Evolutionary conservation across 1,139 yeast species (phyloP), one percentile per base, ranked within the genome.

Genomic region (Geotrichum carabidarum): DNA sequence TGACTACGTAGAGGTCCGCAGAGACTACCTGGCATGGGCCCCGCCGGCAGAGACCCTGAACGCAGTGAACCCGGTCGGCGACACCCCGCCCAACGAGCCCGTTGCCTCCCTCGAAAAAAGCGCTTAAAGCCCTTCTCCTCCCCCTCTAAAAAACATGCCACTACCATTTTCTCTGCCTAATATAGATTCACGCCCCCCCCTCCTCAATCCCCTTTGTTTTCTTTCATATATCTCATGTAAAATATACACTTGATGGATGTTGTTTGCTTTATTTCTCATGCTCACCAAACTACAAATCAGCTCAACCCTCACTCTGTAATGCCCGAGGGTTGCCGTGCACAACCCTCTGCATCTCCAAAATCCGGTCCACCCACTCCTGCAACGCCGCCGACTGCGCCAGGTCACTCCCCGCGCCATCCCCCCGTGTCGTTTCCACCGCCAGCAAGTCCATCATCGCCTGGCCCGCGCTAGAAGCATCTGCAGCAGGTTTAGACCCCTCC

Each of bases 1-100:
- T 70, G 98, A 93, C 72, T 93, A 91, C 68, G 97, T 93, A 57
- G 99, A 93, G 74, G 95, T 38, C 18, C 36, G 40, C n/a, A 17
- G 40, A 8, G 45, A 40, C 22, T 38, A 48, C 45, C 14, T 45
- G 31, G 49, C 49, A 5, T 45, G 49, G 41, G 42, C 48, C 2
- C 48, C 48, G 22, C 48, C 48, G 2, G 31, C 48, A 2, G 48
- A 47, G 35, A 47, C 50, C 27, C 14, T 47, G 8, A n/a, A 22
- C 11, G 50, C 50, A n/a, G 34, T 47, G 18, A 47, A 47, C 35
- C 50, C 50, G 11, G 38, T n/a, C 2, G 50, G 50, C 37, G 27
- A 8, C 30, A 11, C 44, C n/a, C 43, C 50, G 18, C 50, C 50
- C 6, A 47, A 47, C 27, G 50, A 38, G 44, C 50, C 50, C n/a